phyloP scores from a whole-genome alignment of 768 basidiomycete genomes.

The Termitomyces sp. region DNA sequence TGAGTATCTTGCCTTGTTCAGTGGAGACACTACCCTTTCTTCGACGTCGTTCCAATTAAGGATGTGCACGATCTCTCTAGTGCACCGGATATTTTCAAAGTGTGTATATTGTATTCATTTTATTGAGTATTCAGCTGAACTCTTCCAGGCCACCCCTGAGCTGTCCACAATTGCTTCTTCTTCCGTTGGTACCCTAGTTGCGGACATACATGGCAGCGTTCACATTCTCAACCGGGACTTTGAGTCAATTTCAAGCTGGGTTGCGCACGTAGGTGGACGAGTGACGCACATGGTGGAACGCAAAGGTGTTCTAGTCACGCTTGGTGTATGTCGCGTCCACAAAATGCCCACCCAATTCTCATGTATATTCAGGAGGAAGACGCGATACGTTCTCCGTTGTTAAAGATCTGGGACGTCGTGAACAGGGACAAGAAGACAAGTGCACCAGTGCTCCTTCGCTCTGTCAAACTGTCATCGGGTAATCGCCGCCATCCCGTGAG shows the following conservation, averaged over 20 bases:
- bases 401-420: conserved; percentile 89
- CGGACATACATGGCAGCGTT: conserved; percentile 81
- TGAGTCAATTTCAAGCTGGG: conserved; percentile 66
- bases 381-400: conserved; percentile 52
- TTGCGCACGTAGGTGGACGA: conserved; percentile 72
- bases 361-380: conserved; percentile 65
- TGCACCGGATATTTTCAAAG: conserved; percentile 77
- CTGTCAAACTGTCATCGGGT: conserved; percentile 67
- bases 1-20: conserved; percentile 20
- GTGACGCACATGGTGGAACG: conserved; percentile 86
- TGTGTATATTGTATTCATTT: conserved; percentile 16
- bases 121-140: not conserved
- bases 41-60: conserved; percentile 70
- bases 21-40: conserved; percentile 92
- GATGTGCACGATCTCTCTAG: conserved; percentile 73
- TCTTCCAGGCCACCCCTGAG: conserved; percentile 52
- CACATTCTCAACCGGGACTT: conserved; percentile 75
- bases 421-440: conserved; percentile 61
- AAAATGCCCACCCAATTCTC: conserved; percentile 2
- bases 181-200: conserved; percentile 64
- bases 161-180: conserved; percentile 66
- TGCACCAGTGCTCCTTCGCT: conserved; percentile 62
- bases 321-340: conserved; percentile 59
- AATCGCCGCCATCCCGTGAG: conserved; percentile 76
- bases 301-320: conserved; percentile 76